A percentile compares a stretch with the other conserved stretches of the same genome.
Evolutionary conservation across 1,284 basidiomycete species (phyloP).

Genomic region (Apiotrichum laibachii): DNA sequence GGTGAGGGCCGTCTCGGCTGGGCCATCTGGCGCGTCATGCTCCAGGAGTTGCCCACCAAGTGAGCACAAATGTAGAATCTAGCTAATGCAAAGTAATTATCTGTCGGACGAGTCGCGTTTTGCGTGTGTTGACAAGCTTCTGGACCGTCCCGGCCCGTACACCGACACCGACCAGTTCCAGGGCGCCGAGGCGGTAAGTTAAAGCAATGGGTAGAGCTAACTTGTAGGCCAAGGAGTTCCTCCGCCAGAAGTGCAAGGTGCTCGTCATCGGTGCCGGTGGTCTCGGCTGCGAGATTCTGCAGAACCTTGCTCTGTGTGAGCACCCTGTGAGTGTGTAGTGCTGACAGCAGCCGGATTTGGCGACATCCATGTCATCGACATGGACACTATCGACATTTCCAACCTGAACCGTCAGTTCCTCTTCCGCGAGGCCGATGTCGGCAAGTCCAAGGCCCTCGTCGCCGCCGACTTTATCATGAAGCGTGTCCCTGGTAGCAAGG

Average conservation of each 20-base stretch:
- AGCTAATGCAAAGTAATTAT: slow-evolving; percentile 26
- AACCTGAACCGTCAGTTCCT: slow-evolving; percentile 98
- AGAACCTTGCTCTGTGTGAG: slow-evolving; percentile 74
- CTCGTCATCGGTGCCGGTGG: slow-evolving; percentile 96
- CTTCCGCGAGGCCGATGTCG: slow-evolving; percentile 82
- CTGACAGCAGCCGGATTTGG: slow-evolving; percentile 73
- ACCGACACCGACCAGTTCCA: slow-evolving; percentile 38
- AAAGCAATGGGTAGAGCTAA: slow-evolving; percentile 5
- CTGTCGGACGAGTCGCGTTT: slow-evolving; percentile 32
- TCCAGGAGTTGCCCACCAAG: slow-evolving; percentile 42
- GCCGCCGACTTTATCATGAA: slow-evolving; percentile 96
- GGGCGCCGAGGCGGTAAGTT: slow-evolving; percentile 31
- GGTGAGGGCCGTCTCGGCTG: slow-evolving; percentile 54
- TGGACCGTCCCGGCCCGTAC: slow-evolving; percentile 47
- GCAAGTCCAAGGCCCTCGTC: slow-evolving; percentile 86
- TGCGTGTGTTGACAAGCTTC: slow-evolving; percentile 38
- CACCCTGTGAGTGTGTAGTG: neutral
- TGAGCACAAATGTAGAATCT: slow-evolving; percentile 2
- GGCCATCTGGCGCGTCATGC: slow-evolving; percentile 53
- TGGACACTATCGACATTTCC: slow-evolving; percentile 99
- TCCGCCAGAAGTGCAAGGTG: slow-evolving; percentile 81
- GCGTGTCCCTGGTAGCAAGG: slow-evolving; percentile 86
- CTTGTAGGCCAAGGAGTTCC: slow-evolving; percentile 76
- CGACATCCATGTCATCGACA: slow-evolving; percentile 99
- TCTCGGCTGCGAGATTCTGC: slow-evolving; percentile 89